phyloP scores from a whole-genome alignment of 1,139 yeast genomes.

The Magnusiomyces fungicola region DNA sequence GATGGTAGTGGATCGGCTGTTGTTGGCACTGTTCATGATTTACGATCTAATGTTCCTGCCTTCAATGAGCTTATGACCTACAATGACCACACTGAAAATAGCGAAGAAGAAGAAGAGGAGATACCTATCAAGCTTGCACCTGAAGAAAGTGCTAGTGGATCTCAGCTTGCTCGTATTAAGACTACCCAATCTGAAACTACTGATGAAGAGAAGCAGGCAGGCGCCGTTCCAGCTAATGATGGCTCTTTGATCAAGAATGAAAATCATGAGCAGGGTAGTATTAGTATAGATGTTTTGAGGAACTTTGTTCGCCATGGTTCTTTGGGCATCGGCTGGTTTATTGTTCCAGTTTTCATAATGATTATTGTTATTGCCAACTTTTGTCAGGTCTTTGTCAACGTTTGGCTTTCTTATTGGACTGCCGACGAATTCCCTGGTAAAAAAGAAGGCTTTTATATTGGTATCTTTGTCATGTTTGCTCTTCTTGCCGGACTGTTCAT shows the following conservation, averaged over 20 bases:
- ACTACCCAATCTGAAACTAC: constrained; percentile 7
- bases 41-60: constrained; percentile 39
- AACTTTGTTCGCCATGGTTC: constrained; percentile 54
- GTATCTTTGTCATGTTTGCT: constrained; percentile 52
- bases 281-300: constrained; percentile 41
- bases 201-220: constrained; percentile 9
- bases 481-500: constrained; percentile 35
- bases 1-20: constrained; percentile 56
- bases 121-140: constrained; percentile 16
- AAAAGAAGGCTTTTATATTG: constrained; percentile 58
- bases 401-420: constrained; percentile 86
- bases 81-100: constrained; percentile 34
- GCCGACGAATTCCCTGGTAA: constrained; percentile 44
- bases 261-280: constrained; percentile 43
- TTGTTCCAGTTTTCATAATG: constrained; percentile 40
- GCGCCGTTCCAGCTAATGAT: constrained; percentile 16
- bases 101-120: constrained; percentile 27
- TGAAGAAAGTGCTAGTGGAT: constrained; percentile 19
- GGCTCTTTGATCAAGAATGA: constrained; percentile 40
- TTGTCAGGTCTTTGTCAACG: constrained; percentile 56
- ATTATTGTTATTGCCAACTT: constrained; percentile 47
- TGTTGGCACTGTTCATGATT: constrained; percentile 54
- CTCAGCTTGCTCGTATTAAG: constrained; percentile 10
- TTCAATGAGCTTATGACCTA: constrained; percentile 49
- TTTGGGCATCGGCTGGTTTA: constrained; percentile 37